phyloP scores from a whole-genome alignment of 1,284 basidiomycete species.

The Melampsora abietis-canadensis region DNA sequence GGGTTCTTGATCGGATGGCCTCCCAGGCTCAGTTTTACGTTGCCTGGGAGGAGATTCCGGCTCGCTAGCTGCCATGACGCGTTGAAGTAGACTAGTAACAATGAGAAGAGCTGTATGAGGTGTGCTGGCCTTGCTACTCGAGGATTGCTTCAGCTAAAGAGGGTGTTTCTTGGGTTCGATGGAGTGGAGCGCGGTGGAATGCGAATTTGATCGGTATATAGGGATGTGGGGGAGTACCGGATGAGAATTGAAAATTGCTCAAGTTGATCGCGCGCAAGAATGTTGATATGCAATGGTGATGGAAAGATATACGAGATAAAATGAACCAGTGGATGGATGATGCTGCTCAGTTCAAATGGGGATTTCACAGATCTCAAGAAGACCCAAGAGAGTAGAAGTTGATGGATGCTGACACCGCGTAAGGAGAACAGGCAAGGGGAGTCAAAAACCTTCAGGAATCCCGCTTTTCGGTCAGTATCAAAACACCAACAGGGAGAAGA shows the following conservation, averaged over 20 bases:
- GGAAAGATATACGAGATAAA: background rate
- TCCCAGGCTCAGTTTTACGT: conserved; percentile 22
- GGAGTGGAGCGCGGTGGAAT: too few species aligned
- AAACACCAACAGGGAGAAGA: background rate
- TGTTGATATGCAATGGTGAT: background rate
- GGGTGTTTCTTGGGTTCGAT: too few species aligned
- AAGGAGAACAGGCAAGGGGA: conserved; percentile 9
- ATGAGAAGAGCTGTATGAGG: background rate
- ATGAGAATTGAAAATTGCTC: background rate
- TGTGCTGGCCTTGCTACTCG: background rate
- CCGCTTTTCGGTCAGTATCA: too few species aligned
- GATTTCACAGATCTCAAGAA: background rate
- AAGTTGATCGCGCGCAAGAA: too few species aligned
- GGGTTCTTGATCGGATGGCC: conserved; percentile 9
- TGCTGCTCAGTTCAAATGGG: background rate
- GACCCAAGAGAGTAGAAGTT: conserved; percentile 1
- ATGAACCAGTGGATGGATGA: background rate
- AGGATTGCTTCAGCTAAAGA: too few species aligned
- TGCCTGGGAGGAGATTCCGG: conserved; percentile 12
- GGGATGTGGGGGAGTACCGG: background rate
- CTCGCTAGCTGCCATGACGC: background rate
- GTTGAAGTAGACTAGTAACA: background rate
- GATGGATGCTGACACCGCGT: background rate
- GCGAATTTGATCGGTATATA: background rate
- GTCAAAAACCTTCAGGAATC: background rate